phyloP scores from a whole-genome alignment of 2,329 filamentous ascomycete species.

The Colletotrichum musae region DNA sequence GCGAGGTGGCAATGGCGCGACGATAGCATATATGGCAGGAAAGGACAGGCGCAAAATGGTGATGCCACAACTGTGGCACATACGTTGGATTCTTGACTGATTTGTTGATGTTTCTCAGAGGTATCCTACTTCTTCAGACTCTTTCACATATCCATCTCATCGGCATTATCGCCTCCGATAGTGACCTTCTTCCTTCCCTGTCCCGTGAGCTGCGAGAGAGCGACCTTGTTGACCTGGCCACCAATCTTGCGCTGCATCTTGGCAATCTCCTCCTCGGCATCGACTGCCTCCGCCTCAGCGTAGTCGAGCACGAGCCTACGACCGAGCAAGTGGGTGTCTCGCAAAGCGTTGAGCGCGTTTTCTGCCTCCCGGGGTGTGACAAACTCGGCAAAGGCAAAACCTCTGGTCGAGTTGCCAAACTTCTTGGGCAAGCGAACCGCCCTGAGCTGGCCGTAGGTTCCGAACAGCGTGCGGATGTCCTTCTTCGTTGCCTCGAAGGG shows the following conservation, averaged over 20 bases:
- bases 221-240: conserved; percentile 90
- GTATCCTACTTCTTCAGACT: neutral
- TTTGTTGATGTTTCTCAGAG: conserved; percentile 13
- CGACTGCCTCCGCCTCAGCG: conserved; percentile 87
- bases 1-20: conserved; percentile 6
- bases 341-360: conserved; percentile 91
- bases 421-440: conserved; percentile 96
- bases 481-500: conserved; percentile 96
- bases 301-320: conserved; percentile 92
- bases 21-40: neutral
- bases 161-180: conserved; percentile 77
- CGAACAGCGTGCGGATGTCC: conserved; percentile 88
- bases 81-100: neutral
- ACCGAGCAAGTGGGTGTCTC: conserved; percentile 93
- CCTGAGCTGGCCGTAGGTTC: conserved; percentile 91
- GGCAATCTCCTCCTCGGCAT: conserved; percentile 95
- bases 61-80: conserved; percentile 15
- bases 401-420: conserved; percentile 88
- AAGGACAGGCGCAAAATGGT: neutral
- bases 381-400: conserved; percentile 98
- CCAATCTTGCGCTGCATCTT: conserved; percentile 98
- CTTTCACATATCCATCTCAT: conserved; percentile 55
- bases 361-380: conserved; percentile 89
- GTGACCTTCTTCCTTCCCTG: conserved; percentile 90
- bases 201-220: conserved; percentile 88